Conservation (phyloP, 768 basidiomycete genomes). For the Peribolospora baueri region DNA sequence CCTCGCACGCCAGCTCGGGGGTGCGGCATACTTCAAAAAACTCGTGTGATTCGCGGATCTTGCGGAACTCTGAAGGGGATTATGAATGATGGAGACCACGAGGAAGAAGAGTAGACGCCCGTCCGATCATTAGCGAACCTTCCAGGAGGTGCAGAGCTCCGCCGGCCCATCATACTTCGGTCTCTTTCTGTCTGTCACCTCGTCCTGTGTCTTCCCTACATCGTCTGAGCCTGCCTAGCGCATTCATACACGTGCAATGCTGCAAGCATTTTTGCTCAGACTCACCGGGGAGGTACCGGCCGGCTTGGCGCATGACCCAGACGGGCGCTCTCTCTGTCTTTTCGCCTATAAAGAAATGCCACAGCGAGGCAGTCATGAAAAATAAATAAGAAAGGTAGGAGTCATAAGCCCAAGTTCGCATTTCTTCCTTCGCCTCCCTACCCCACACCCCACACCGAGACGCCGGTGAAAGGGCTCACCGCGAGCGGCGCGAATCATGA, state of each 20-base stretch:
- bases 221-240: no score
- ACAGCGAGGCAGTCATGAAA: background rate
- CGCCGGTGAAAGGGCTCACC: constrained; percentile 25
- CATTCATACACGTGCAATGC: background rate
- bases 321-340: constrained; percentile 38
- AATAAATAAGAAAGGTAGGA: background rate
- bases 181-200: no score
- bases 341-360: constrained; percentile 31
- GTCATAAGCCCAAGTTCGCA: no score
- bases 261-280: background rate
- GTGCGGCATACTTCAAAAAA: constrained; percentile 92
- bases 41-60: constrained; percentile 57
- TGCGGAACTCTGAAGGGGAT: constrained; percentile 49
- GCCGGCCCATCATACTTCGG: no score
- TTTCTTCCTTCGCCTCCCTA: no score
- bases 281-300: constrained; percentile 6
- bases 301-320: constrained; percentile 15
- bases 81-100: background rate
- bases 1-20: constrained; percentile 60
- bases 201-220: no score
- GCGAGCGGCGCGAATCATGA: constrained; percentile 63
- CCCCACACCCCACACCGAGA: no score
- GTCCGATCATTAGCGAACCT: no score
- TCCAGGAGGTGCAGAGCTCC: no score
- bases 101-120: no score